Conservation (phyloP, 352 stramenopile genomes). For the Globisporangium radiosum region DNA sequence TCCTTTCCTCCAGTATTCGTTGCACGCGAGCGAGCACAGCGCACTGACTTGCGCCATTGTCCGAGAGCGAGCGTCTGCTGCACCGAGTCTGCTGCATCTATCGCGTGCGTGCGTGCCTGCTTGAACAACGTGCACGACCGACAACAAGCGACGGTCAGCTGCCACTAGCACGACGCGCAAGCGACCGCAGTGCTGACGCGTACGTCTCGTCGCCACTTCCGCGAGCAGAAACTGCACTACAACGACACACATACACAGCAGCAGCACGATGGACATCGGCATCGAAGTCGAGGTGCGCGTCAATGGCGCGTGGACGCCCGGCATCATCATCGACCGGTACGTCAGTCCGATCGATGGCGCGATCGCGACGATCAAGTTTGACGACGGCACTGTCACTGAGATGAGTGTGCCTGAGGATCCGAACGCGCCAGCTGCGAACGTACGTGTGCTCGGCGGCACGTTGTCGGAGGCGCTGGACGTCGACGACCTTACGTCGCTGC, state of each 20-base stretch:
- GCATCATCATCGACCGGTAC: conserved; percentile 57
- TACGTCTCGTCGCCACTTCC: background rate
- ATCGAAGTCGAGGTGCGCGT: conserved; percentile 55
- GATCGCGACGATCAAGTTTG: conserved; percentile 58
- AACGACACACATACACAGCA: background rate
- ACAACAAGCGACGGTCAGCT: too few species aligned
- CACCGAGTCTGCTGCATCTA: background rate
- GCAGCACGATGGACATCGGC: conserved; percentile 48
- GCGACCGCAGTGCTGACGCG: background rate
- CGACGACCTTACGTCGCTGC: conserved; percentile 78
- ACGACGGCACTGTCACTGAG: conserved; percentile 47
- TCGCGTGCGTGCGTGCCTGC: too few species aligned
- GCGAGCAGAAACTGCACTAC: background rate
- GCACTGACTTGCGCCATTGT: background rate
- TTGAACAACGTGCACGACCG: too few species aligned
- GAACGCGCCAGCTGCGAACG: conserved; percentile 14
- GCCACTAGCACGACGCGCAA: background rate
- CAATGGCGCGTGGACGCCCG: conserved; percentile 39
- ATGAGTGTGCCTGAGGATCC: conserved; percentile 36
- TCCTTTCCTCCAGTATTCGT: too few species aligned
- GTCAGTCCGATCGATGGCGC: conserved; percentile 49
- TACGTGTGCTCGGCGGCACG: conserved; percentile 19
- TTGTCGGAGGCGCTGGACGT: conserved; percentile 32
- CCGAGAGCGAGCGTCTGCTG: background rate
- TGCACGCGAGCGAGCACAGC: background rate